Conservation (phyloP, 148 eudicot species). For the Arctostaphylos glauca region DNA sequence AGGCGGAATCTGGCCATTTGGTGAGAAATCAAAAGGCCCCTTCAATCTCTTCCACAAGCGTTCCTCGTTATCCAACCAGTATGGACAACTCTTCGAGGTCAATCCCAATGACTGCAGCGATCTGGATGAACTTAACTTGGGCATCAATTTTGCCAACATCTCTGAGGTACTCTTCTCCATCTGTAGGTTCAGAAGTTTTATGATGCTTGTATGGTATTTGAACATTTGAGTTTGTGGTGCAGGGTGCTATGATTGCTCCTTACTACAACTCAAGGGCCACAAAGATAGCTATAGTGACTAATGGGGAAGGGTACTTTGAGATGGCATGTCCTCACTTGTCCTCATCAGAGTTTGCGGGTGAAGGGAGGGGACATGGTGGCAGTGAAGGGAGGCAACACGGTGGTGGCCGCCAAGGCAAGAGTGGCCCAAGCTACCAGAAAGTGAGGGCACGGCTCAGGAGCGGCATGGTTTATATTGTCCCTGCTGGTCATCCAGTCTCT, state of each 20-base stretch:
- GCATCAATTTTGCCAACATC: constrained; percentile 57
- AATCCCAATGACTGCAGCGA: constrained; percentile 33
- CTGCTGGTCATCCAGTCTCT: constrained; percentile 75
- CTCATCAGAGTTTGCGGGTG: constrained; percentile 1
- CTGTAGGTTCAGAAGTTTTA: too few species aligned
- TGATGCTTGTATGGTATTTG: too few species aligned
- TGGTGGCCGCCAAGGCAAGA: constrained; percentile 19
- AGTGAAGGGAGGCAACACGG: not conserved
- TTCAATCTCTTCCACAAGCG: constrained; percentile 42
- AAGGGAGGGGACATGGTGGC: not conserved
- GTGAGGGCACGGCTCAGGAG: constrained; percentile 40
- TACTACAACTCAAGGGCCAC: constrained; percentile 67
- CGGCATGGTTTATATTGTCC: constrained; percentile 59
- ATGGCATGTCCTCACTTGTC: constrained; percentile 83
- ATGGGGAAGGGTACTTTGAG: constrained; percentile 64
- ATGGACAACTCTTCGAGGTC: constrained; percentile 50
- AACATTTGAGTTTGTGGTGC: not conserved
- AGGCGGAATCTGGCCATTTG: constrained; percentile 59
- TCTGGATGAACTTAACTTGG: constrained; percentile 46
- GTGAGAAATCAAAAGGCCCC: constrained; percentile 37
- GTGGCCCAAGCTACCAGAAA: constrained; percentile 41
- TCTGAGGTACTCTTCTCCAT: constrained; percentile 38
- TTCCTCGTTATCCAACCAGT: constrained; percentile 48
- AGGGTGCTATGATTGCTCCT: constrained; percentile 64
- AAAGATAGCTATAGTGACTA: constrained; percentile 45